Percentiles rank a stretch among this genome's conserved stretches.
phyloP scores from a whole-genome alignment of 2,329 filamentous ascomycete species.

The Keithomyces neogunnii region DNA sequence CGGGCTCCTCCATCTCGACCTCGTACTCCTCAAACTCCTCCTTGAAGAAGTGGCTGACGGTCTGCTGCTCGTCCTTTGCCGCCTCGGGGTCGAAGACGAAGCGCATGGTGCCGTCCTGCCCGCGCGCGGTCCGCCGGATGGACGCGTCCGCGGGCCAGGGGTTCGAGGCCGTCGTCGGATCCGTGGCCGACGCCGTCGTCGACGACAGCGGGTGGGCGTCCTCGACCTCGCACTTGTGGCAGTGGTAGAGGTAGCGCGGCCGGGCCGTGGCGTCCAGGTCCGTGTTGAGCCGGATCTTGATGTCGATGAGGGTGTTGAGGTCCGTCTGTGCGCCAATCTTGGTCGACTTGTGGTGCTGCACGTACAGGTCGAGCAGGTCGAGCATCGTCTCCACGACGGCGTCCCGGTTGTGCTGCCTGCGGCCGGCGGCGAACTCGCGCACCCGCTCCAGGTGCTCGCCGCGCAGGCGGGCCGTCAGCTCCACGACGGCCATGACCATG shows the following conservation, averaged over 20 bases:
- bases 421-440: conserved; percentile 38
- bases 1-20: conserved; percentile 63
- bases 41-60: conserved; percentile 60
- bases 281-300: conserved; percentile 80
- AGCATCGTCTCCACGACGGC: conserved; percentile 69
- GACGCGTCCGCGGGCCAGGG: conserved; percentile 27
- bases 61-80: conserved; percentile 61
- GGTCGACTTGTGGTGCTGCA: conserved; percentile 68
- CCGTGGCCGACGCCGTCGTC: conserved; percentile 13
- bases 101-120: conserved; percentile 67
- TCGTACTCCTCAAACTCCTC: conserved; percentile 71
- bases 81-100: conserved; percentile 81
- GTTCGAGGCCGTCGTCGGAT: conserved; percentile 22
- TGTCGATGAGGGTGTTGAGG: conserved; percentile 71
- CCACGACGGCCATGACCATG: conserved; percentile 73
- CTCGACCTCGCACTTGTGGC: conserved; percentile 40
- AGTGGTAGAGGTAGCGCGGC: conserved; percentile 56
- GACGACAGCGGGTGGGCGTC: conserved; percentile 22
- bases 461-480: conserved; percentile 66
- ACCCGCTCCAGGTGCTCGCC: conserved; percentile 44
- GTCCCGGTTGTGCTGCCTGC: conserved; percentile 36
- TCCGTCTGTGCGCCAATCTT: conserved; percentile 65
- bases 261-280: conserved; percentile 58
- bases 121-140: conserved; percentile 24
- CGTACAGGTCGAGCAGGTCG: conserved; percentile 87